These are phyloP conservation scores for Candida incommunis DNA, from an alignment of 805 yeast species.

Conservation along the genomic window DNA sequence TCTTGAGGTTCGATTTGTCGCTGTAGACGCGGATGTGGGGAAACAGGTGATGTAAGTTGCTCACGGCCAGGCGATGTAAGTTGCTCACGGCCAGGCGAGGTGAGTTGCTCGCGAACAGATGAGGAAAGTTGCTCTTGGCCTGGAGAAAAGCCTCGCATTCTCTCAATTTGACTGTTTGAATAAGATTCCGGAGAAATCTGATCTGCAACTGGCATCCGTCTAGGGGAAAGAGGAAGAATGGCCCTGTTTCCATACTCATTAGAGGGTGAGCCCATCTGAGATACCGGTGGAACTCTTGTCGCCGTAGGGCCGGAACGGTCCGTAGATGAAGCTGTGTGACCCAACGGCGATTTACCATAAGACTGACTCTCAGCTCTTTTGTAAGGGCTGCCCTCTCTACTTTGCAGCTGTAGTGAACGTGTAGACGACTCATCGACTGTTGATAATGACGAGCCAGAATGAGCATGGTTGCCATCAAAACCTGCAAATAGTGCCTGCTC, in stretches of 20 bases:
- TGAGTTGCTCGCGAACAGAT: too few relatives aligned
- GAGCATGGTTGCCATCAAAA: slow-evolving; percentile 1
- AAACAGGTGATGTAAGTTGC: background rate
- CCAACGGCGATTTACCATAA: background rate
- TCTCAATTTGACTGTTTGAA: background rate
- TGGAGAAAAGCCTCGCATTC: background rate
- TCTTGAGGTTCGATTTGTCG: background rate
- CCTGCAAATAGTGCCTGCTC: background rate
- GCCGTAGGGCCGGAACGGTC: background rate
- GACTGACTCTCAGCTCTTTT: background rate
- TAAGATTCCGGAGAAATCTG: background rate
- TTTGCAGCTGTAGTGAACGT: background rate
- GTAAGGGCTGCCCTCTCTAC: background rate
- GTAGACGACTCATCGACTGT: background rate
- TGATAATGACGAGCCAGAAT: background rate
- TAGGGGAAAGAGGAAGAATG: too few relatives aligned
- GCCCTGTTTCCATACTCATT: too few relatives aligned
- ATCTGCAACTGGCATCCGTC: too few relatives aligned
- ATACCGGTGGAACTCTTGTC: background rate
- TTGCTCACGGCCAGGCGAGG: background rate
- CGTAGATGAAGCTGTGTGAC: background rate
- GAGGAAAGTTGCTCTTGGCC: background rate
- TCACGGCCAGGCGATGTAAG: background rate
- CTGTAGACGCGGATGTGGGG: background rate
- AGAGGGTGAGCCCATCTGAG: background rate